Percentiles rank a stretch among this genome's conserved stretches.
Conservation (phyloP, 805 yeast genomes). For the Torulaspora maleeae region DNA sequence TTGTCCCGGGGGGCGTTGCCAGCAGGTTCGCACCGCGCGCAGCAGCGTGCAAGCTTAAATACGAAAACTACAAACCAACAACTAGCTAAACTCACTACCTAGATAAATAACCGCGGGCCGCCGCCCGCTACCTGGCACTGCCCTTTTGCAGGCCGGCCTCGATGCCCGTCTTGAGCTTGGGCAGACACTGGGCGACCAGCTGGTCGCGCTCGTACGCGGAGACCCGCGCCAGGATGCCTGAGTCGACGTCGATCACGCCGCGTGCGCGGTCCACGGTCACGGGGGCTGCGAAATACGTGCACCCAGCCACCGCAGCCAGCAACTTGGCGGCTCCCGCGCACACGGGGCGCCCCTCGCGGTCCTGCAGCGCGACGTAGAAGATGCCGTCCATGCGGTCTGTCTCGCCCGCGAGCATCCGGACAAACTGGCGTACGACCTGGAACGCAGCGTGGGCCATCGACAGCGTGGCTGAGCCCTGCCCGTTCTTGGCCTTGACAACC, state of each 20-base stretch:
- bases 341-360: conserved; percentile 45
- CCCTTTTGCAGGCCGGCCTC: conserved; percentile 18
- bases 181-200: conserved; percentile 26
- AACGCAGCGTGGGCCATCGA: conserved; percentile 95
- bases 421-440: conserved; percentile 57
- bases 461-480: conserved; percentile 90
- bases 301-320: conserved; percentile 16
- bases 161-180: conserved; percentile 23
- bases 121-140: neutral
- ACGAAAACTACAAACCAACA: neutral
- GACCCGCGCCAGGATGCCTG: conserved; percentile 46
- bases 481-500: conserved; percentile 91
- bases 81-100: neutral
- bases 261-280: conserved; percentile 52
- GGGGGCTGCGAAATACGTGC: conserved; percentile 59
- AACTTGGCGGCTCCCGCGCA: conserved; percentile 22
- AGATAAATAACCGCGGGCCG: neutral
- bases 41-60: neutral
- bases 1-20: neutral
- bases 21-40: neutral
- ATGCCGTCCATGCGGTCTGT: conserved; percentile 44
- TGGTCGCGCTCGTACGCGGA: conserved; percentile 48
- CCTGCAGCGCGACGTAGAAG: conserved; percentile 46
- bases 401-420: conserved; percentile 34
- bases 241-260: conserved; percentile 48